phyloP scores from a whole-genome alignment of 202 grass and related monocot species.

The Panicum virgatum region DNA sequence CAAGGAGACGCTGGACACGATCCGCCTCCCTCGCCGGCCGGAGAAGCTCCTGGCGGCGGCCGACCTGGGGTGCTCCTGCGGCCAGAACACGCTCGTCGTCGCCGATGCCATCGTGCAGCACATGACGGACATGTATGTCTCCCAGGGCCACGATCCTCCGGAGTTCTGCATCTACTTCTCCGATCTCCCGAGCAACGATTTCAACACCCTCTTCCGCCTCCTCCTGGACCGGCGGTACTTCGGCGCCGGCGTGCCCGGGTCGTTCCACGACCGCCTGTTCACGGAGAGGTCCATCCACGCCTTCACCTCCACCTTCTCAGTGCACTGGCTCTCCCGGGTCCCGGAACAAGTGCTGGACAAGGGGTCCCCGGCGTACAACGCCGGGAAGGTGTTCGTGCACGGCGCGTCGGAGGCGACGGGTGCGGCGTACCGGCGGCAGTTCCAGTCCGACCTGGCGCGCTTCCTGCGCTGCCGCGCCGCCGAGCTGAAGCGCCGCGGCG shows the following conservation, averaged over 20 bases:
- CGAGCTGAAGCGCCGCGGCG: conserved; percentile 31
- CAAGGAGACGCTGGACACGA: background rate
- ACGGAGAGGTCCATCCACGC: background rate
- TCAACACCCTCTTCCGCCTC: conserved; percentile 13
- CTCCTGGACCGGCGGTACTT: background rate
- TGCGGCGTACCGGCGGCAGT: conserved; percentile 37
- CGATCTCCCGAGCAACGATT: conserved; percentile 17
- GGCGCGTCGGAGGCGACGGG: conserved; percentile 16
- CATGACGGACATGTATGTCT: background rate
- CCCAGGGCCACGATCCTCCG: background rate
- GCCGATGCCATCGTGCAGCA: background rate
- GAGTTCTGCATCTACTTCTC: conserved; percentile 10
- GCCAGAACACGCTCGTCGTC: background rate
- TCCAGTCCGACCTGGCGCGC: background rate
- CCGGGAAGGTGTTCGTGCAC: conserved; percentile 41
- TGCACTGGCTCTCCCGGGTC: conserved; percentile 27
- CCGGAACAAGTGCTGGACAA: conserved; percentile 4
- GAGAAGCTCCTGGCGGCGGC: conserved; percentile 1
- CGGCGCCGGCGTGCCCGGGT: conserved; percentile 31
- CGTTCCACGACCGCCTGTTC: conserved; percentile 34
- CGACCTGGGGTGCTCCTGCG: background rate
- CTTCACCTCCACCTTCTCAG: conserved; percentile 30
- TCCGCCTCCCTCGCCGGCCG: background rate
- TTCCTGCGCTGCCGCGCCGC: conserved; percentile 23
- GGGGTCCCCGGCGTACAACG: conserved; percentile 17